A percentile compares a stretch with the other conserved stretches of the same genome.
phyloP scores from a whole-genome alignment of 108 stramenopile species.

The Nannochloropsis granulata region DNA sequence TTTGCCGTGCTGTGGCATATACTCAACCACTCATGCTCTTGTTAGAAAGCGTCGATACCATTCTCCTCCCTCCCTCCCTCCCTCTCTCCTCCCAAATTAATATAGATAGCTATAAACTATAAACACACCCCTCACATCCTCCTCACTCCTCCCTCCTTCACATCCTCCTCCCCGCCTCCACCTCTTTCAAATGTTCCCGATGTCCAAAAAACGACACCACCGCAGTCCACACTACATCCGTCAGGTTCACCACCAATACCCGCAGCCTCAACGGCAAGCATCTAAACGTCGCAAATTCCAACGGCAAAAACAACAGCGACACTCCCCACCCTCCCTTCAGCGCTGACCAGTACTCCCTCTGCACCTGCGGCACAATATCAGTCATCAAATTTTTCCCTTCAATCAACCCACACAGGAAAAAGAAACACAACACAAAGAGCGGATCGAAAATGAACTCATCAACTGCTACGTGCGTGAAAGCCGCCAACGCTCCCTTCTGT shows the following conservation, averaged over 20 bases:
- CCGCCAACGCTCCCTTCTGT: not conserved
- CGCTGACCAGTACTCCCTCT: conserved; percentile 18
- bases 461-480: not conserved
- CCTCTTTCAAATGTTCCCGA: not conserved
- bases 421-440: conserved; percentile 15
- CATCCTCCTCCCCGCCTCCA: not conserved
- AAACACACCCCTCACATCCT: not conserved
- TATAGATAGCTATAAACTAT: too few relatives aligned
- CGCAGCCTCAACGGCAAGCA: conserved; percentile 16
- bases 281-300: conserved; percentile 13
- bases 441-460: conserved; percentile 24
- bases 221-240: conserved; percentile 19
- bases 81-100: not conserved
- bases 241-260: conserved; percentile 5
- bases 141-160: not conserved
- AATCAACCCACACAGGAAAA: not conserved
- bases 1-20: too few relatives aligned
- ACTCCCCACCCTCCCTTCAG: conserved; percentile 8
- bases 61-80: not conserved
- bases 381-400: not conserved
- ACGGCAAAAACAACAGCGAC: conserved; percentile 7
- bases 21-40: too few relatives aligned
- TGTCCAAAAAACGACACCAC: conserved; percentile 18
- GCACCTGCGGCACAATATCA: conserved; percentile 1
- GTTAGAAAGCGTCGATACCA: not conserved